phyloP scores from a whole-genome alignment of 352 stramenopile genomes.

The Thraustochytrium aureum region DNA sequence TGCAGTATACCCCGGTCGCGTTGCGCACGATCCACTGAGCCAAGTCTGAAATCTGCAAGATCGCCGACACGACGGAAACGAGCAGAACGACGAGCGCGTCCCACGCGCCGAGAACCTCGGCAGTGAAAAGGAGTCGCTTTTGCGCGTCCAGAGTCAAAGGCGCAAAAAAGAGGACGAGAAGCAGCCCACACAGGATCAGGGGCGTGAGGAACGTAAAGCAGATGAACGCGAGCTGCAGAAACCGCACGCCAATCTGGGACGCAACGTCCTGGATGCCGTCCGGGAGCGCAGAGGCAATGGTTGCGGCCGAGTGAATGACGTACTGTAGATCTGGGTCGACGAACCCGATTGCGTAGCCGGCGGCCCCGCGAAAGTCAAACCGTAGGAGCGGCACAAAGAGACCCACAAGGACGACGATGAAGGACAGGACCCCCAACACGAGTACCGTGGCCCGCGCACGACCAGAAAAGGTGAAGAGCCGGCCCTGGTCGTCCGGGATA shows the following conservation, averaged over 20 bases:
- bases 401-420: not conserved
- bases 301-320: not conserved
- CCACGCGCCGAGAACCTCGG: constrained; percentile 57
- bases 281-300: not conserved
- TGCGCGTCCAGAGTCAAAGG: constrained; percentile 42
- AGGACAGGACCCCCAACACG: not conserved
- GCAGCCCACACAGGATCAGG: constrained; percentile 15
- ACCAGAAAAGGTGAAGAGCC: not conserved
- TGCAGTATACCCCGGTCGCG: constrained; percentile 9
- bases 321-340: not conserved
- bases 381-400: constrained; percentile 11
- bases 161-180: constrained; percentile 40
- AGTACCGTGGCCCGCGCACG: not conserved
- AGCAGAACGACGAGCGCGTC: constrained; percentile 56
- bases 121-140: constrained; percentile 41
- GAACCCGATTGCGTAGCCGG: constrained; percentile 8
- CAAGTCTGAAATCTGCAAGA: constrained; percentile 58
- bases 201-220: constrained; percentile 54
- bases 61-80: constrained; percentile 48
- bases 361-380: constrained; percentile 44
- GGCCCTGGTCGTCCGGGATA: not conserved
- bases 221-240: constrained; percentile 56
- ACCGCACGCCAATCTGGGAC: constrained; percentile 38
- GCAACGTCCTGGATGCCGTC: not conserved
- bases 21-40: constrained; percentile 56